These are phyloP conservation scores for Pythium diclinum DNA, from an alignment of 352 stramenopile species.

Conservation along the genomic window DNA sequence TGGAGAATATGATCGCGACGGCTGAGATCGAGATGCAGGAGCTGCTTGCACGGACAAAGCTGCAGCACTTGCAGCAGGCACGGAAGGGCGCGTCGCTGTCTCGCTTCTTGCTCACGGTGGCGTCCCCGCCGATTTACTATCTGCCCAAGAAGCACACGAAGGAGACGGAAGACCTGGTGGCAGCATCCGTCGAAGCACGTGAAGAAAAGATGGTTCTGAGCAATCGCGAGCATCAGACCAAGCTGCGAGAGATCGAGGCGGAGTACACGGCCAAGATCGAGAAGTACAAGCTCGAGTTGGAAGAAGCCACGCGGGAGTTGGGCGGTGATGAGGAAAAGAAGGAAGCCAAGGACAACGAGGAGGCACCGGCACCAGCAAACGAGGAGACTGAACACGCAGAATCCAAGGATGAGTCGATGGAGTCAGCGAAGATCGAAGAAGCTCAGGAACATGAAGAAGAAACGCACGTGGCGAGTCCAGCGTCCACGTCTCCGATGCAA, in stretches of 20 bases:
- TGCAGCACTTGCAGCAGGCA: constrained; percentile 51
- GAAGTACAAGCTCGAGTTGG: constrained; percentile 41
- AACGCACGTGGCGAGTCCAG: background rate
- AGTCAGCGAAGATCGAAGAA: constrained; percentile 1
- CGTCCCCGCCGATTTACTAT: constrained; percentile 71
- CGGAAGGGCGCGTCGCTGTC: constrained; percentile 44
- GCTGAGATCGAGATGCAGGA: constrained; percentile 59
- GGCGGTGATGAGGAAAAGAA: constrained; percentile 26
- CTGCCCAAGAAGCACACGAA: constrained; percentile 72
- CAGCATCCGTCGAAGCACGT: constrained; percentile 60
- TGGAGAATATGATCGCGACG: constrained; percentile 43
- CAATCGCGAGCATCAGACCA: constrained; percentile 40
- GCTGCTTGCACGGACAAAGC: constrained; percentile 46
- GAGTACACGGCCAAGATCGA: constrained; percentile 51
- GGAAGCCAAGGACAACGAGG: constrained; percentile 12
- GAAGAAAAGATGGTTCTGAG: constrained; percentile 56
- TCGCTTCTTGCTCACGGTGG: constrained; percentile 65
- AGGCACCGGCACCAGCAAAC: background rate
- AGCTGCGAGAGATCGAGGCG: constrained; percentile 48
- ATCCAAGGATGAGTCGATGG: constrained; percentile 17
- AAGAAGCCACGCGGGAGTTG: constrained; percentile 28
- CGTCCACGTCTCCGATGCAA: background rate
- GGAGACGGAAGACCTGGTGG: constrained; percentile 69
- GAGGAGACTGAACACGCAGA: constrained; percentile 6
- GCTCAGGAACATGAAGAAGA: background rate